Conservation (phyloP, 1,284 basidiomycete genomes). For the Ustilago lituana region DNA sequence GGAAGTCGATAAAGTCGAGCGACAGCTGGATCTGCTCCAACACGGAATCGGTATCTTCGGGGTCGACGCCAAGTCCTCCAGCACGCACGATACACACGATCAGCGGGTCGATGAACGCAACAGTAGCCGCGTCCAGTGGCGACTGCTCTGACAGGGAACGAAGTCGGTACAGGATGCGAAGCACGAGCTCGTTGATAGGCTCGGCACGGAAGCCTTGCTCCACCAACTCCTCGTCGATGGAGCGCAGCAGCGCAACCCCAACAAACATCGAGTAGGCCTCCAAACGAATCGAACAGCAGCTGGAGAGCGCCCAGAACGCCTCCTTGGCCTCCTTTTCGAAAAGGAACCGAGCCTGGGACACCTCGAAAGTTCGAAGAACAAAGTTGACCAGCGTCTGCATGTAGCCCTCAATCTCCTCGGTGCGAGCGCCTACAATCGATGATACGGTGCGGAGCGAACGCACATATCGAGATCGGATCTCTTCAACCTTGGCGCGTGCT, state of each 20-base stretch:
- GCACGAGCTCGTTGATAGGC: slow-evolving; percentile 73
- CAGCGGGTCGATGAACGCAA: slow-evolving; percentile 82
- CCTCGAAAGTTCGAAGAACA: slow-evolving; percentile 30
- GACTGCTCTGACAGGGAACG: slow-evolving; percentile 82
- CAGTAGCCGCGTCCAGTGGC: slow-evolving; percentile 85
- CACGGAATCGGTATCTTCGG: slow-evolving; percentile 75
- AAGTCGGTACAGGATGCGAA: slow-evolving; percentile 87
- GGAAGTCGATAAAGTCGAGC: slow-evolving; percentile 85
- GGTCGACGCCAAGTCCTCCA: slow-evolving; percentile 75
- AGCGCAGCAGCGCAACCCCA: slow-evolving; percentile 53
- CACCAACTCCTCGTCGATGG: slow-evolving; percentile 54
- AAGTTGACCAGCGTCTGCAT: slow-evolving; percentile 49
- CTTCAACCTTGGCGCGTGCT: slow-evolving; percentile 52
- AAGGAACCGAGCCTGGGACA: slow-evolving; percentile 45
- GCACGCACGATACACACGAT: slow-evolving; percentile 76
- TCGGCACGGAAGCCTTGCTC: slow-evolving; percentile 56
- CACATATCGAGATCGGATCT: slow-evolving; percentile 35
- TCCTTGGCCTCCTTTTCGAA: slow-evolving; percentile 37
- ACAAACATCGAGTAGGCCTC: slow-evolving; percentile 53
- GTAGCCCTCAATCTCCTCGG: slow-evolving; percentile 50
- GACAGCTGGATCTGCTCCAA: slow-evolving; percentile 88
- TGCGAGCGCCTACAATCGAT: slow-evolving; percentile 48
- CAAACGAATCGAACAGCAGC: slow-evolving; percentile 52
- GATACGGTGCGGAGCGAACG: slow-evolving; percentile 49
- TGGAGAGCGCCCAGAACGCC: slow-evolving; percentile 50